A percentile compares a stretch with the other conserved stretches of the same genome.
These are phyloP conservation scores for Coemansia erecta DNA, from an alignment of 192 early-diverging fungal genomes.

Conservation along the genomic window DNA sequence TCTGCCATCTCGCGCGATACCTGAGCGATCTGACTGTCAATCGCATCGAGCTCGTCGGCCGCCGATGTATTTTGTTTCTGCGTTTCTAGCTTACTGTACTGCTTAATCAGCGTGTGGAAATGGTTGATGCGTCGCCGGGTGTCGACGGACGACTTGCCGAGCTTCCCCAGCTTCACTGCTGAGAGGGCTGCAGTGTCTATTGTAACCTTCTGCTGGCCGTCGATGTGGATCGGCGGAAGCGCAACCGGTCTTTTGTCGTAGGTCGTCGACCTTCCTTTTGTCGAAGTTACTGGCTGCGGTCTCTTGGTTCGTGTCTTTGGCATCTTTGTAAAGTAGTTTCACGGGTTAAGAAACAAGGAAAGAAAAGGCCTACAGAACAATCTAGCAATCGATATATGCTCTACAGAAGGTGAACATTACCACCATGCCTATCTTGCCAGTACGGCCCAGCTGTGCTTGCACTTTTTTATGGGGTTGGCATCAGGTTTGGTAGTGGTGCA, in stretches of 20 bases:
- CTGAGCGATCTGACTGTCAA: slow-evolving; percentile 49
- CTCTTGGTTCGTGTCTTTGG: slow-evolving; percentile 28
- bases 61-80: slow-evolving; percentile 6
- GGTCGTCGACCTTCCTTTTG: neutral
- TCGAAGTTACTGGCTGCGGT: slow-evolving; percentile 23
- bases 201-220: slow-evolving; percentile 24
- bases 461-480: too few species aligned
- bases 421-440: too few species aligned
- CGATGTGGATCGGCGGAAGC: slow-evolving; percentile 39
- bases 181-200: slow-evolving; percentile 5
- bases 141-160: slow-evolving; percentile 61
- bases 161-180: slow-evolving; percentile 22
- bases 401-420: too few species aligned
- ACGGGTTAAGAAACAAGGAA: neutral
- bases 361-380: neutral
- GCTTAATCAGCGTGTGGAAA: slow-evolving; percentile 81
- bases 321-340: slow-evolving; percentile 4
- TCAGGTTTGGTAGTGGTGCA: too few species aligned
- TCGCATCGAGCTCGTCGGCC: slow-evolving; percentile 39
- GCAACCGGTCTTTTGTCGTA: neutral
- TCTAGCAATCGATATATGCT: too few species aligned
- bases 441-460: too few species aligned
- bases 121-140: slow-evolving; percentile 69
- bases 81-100: slow-evolving; percentile 56
- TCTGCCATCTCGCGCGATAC: slow-evolving; percentile 37